These are phyloP conservation scores for Macrolepiota dolichaula DNA, from an alignment of 768 basidiomycete genomes.

Conservation along the genomic window DNA sequence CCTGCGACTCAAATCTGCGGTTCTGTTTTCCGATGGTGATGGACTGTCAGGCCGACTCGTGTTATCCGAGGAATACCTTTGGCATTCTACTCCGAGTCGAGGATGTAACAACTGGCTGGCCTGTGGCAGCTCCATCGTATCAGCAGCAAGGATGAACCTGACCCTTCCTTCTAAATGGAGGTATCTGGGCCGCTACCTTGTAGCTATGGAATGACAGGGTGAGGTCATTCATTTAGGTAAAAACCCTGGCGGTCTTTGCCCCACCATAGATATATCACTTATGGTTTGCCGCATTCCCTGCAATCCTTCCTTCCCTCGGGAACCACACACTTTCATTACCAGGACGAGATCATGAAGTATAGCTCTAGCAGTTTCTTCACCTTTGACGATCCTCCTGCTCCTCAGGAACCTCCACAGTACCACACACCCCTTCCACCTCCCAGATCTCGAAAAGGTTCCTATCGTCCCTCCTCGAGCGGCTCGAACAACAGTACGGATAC, in stretches of 20 bases:
- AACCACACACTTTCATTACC: not conserved
- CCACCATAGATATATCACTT: conserved; percentile 1
- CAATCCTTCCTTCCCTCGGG: not conserved
- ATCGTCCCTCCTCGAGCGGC: not conserved
- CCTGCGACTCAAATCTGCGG: not conserved
- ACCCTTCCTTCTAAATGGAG: conserved; percentile 1
- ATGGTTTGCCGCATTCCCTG: not conserved
- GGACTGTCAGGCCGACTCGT: not conserved
- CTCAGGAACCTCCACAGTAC: conserved; percentile 3
- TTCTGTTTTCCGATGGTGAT: not conserved
- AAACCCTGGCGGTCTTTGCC: not conserved
- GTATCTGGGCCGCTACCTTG: not conserved
- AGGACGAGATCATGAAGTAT: not conserved
- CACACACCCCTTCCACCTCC: conserved; percentile 7
- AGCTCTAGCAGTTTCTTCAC: not conserved
- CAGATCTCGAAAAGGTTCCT: not conserved
- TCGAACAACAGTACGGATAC: not conserved
- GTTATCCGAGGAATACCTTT: not conserved
- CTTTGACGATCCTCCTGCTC: conserved; percentile 9
- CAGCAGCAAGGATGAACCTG: not conserved
- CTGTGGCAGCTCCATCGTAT: not conserved
- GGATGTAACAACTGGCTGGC: not conserved
- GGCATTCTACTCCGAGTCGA: not conserved
- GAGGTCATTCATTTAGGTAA: conserved; percentile 7
- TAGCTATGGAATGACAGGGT: conserved; percentile 7